A percentile compares a stretch with the other conserved stretches of the same genome.
Conservation (phyloP, 345 rosid genomes). For the Sonneratia alba region DNA sequence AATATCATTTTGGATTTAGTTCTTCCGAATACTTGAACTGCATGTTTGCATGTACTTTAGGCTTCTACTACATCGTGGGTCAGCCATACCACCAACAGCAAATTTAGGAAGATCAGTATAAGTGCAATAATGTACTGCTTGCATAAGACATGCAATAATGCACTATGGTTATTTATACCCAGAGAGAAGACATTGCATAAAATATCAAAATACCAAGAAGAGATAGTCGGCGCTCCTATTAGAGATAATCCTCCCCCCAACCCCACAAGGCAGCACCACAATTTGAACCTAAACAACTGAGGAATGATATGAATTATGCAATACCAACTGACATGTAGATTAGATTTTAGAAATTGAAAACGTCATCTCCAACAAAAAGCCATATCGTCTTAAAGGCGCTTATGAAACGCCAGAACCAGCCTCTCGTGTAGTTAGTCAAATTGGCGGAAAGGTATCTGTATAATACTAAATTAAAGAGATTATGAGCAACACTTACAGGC, state of each 20-base stretch:
- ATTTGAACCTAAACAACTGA: too few species aligned
- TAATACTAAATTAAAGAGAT: neutral
- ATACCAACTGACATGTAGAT: too few species aligned
- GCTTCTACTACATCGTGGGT: conserved; percentile 81
- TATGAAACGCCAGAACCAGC: neutral
- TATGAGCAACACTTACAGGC: conserved; percentile 44
- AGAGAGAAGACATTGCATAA: neutral
- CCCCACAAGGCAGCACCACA: too few species aligned
- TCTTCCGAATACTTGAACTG: conserved; percentile 81
- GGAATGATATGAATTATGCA: too few species aligned
- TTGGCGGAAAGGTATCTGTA: neutral
- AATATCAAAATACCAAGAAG: neutral
- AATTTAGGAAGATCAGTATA: conserved; percentile 22
- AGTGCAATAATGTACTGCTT: neutral
- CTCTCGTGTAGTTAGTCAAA: neutral
- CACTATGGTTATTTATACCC: neutral
- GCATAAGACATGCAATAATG: neutral
- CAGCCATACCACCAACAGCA: conserved; percentile 79
- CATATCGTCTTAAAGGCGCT: too few species aligned
- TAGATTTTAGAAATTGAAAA: too few species aligned
- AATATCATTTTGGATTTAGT: conserved; percentile 83
- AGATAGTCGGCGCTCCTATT: too few species aligned
- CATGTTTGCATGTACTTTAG: conserved; percentile 75
- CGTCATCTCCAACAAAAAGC: too few species aligned
- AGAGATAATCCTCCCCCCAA: too few species aligned